These are phyloP conservation scores for Macrocybe gigantea DNA, from an alignment of 768 basidiomycete species.

Conservation along the genomic window DNA sequence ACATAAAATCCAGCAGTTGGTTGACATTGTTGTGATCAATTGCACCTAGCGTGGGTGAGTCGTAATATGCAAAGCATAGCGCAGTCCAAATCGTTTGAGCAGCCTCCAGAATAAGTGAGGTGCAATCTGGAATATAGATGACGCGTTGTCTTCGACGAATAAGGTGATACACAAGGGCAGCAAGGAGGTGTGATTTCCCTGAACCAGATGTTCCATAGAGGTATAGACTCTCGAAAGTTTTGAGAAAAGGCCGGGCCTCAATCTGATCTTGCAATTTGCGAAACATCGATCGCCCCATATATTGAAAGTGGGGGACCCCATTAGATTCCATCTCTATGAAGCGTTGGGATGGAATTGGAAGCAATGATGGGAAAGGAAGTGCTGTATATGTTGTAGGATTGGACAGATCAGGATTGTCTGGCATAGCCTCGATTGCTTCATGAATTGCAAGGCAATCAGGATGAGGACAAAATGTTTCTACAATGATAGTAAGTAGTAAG, in stretches of 20 bases:
- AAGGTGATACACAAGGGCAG: constrained; percentile 9
- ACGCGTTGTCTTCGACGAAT: constrained; percentile 9
- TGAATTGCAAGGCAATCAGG: constrained; percentile 7
- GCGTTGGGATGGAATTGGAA: constrained; percentile 5
- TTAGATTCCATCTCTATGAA: constrained; percentile 5
- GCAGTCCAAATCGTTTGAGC: constrained; percentile 5
- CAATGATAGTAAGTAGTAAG: too few relatives aligned
- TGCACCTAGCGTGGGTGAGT: constrained; percentile 4
- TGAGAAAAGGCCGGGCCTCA: constrained; percentile 3
- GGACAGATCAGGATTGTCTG: constrained; percentile 7
- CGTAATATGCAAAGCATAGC: constrained; percentile 6
- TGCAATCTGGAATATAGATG: constrained; percentile 11
- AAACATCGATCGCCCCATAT: constrained; percentile 10
- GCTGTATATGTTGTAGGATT: constrained; percentile 8
- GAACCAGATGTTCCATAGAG: constrained; percentile 9
- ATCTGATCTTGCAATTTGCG: constrained; percentile 3
- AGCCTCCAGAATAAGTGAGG: constrained; percentile 3
- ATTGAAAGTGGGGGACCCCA: constrained; percentile 6
- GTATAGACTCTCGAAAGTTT: constrained; percentile 4
- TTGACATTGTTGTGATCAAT: constrained; percentile 6
- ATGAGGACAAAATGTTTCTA: neutral
- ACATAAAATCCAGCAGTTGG: constrained; percentile 3
- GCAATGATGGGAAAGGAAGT: constrained; percentile 11
- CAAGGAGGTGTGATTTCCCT: constrained; percentile 13
- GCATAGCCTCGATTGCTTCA: constrained; percentile 9